Evolutionary conservation across 2,329 filamentous ascomycete genomes (phyloP).

Genomic region (Colletotrichum neosansevieriae): DNA sequence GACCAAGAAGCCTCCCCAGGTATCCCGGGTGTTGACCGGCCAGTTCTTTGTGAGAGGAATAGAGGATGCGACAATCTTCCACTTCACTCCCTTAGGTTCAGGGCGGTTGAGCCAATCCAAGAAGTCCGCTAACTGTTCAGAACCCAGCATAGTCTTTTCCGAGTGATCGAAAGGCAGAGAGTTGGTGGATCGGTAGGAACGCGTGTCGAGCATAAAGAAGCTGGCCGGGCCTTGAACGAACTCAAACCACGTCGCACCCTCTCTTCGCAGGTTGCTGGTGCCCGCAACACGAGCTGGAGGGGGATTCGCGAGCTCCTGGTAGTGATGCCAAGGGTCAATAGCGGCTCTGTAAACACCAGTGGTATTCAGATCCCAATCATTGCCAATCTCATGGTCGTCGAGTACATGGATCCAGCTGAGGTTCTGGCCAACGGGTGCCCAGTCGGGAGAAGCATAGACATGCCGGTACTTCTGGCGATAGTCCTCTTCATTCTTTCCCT

Average conservation of each 20-base stretch:
- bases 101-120: slow-evolving; percentile 80
- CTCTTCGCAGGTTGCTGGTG: slow-evolving; percentile 50
- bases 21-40: slow-evolving; percentile 88
- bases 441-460: slow-evolving; percentile 95
- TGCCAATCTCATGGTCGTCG: slow-evolving; percentile 96
- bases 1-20: slow-evolving; percentile 90
- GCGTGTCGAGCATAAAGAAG: slow-evolving; percentile 95
- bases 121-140: slow-evolving; percentile 82
- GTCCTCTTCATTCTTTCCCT: slow-evolving; percentile 77
- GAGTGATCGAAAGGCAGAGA: slow-evolving; percentile 68
- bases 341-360: slow-evolving; percentile 85
- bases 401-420: slow-evolving; percentile 98
- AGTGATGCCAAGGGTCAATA: slow-evolving; percentile 86
- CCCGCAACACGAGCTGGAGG: slow-evolving; percentile 70
- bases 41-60: slow-evolving; percentile 99
- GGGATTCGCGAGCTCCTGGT: slow-evolving; percentile 88
- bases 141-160: slow-evolving; percentile 89
- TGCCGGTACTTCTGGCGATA: slow-evolving; percentile 94
- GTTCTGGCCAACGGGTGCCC: slow-evolving; percentile 79
- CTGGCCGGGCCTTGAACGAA: slow-evolving; percentile 91
- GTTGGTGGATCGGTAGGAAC: slow-evolving; percentile 83
- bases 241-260: slow-evolving; percentile 83
- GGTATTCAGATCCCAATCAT: slow-evolving; percentile 89
- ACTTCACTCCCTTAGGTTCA: slow-evolving; percentile 82
- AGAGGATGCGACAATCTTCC: slow-evolving; percentile 92